Percentiles rank a stretch among this genome's conserved stretches.
These are phyloP conservation scores for Moniliophthora roreri DNA, from an alignment of 1,284 basidiomycete species.

Conservation along the genomic window DNA sequence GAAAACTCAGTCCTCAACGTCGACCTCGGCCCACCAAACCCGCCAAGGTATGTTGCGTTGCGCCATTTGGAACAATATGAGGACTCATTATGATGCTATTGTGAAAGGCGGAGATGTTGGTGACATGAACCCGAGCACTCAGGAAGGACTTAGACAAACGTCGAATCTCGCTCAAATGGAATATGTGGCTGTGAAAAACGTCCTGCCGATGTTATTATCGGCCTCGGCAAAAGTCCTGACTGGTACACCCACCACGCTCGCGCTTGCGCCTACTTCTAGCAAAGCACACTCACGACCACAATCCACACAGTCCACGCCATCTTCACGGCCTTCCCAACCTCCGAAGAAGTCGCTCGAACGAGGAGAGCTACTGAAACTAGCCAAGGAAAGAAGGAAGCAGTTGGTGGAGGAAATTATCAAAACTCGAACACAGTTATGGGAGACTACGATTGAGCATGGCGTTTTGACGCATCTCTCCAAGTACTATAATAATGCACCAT, in stretches of 20 bases:
- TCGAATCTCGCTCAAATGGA: constrained; percentile 24
- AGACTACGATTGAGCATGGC: constrained; percentile 71
- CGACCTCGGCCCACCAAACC: neutral
- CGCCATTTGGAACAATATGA: constrained; percentile 27
- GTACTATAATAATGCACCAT: constrained; percentile 24
- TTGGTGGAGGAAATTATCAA: constrained; percentile 56
- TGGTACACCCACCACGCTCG: no score
- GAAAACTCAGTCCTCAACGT: neutral
- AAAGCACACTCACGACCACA: no score
- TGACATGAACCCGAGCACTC: constrained; percentile 1
- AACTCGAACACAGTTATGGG: constrained; percentile 69
- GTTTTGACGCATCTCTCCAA: constrained; percentile 55
- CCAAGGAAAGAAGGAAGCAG: constrained; percentile 49
- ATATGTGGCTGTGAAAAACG: neutral
- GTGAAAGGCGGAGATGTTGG: constrained; percentile 15
- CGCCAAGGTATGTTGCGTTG: constrained; percentile 39
- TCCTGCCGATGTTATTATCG: constrained; percentile 7
- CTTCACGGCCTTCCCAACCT: neutral
- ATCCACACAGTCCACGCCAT: no score
- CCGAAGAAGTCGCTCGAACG: constrained; percentile 21
- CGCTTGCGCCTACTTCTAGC: no score
- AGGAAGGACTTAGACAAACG: constrained; percentile 18
- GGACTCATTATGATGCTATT: constrained; percentile 21
- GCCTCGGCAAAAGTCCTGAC: constrained; percentile 9
- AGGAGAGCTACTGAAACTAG: constrained; percentile 48